Conservation (phyloP, 1,284 basidiomycete species). For the Fomes fomentarius region DNA sequence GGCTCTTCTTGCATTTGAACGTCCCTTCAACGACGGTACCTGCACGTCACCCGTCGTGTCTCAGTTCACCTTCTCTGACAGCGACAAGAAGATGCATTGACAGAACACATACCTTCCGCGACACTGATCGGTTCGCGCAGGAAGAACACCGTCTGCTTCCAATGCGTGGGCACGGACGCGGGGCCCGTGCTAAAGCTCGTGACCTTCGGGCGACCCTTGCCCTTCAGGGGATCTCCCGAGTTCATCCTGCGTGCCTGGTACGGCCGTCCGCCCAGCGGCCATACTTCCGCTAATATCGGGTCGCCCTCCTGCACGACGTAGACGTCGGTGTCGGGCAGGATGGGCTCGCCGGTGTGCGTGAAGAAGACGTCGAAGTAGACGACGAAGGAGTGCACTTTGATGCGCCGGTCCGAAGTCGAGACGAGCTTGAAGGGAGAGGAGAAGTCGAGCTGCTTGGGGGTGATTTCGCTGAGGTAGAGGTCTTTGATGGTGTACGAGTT, state of each 20-base stretch:
- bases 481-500: constrained; percentile 79
- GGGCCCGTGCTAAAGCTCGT: constrained; percentile 95
- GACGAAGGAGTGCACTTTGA: constrained; percentile 80
- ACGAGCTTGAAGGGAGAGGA: constrained; percentile 72
- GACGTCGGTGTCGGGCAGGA: constrained; percentile 55
- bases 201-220: constrained; percentile 47
- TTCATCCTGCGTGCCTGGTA: constrained; percentile 52
- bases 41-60: constrained; percentile 30
- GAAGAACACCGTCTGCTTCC: constrained; percentile 96
- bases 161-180: constrained; percentile 88
- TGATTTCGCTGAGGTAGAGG: constrained; percentile 68
- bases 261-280: constrained; percentile 68
- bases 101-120: constrained; percentile 60
- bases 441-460: constrained; percentile 79
- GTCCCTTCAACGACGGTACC: constrained; percentile 80
- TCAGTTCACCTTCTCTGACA: constrained; percentile 3
- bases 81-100: too few species aligned
- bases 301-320: constrained; percentile 60
- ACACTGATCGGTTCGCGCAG: constrained; percentile 80
- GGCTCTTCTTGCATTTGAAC: constrained; percentile 84
- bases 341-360: constrained; percentile 58
- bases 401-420: constrained; percentile 59
- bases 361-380: constrained; percentile 98
- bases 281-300: constrained; percentile 70
- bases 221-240: constrained; percentile 38